phyloP scores from a whole-genome alignment of 345 rosid genomes.

The Chamaenerion angustifolium region DNA sequence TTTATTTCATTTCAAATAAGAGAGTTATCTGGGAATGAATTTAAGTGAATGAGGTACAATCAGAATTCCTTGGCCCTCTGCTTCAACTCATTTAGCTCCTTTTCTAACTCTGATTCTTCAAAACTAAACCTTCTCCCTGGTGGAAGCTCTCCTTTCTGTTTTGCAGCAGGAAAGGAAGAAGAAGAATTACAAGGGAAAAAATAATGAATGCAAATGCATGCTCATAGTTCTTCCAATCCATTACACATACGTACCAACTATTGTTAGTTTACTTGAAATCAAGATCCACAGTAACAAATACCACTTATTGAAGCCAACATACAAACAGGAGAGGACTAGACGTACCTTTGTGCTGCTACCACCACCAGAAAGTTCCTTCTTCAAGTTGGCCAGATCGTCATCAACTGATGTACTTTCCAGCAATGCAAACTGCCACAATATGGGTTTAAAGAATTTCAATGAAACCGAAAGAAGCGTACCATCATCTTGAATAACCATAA shows the following conservation, averaged over 20 bases:
- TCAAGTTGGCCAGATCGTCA: conserved; percentile 51
- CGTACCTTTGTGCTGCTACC: conserved; percentile 32
- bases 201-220: too few relatives aligned
- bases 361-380: conserved; percentile 45
- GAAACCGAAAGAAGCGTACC: too few relatives aligned
- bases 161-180: too few relatives aligned
- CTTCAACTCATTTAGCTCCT: conserved; percentile 53
- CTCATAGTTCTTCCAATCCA: not conserved
- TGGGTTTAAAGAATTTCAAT: not conserved
- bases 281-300: not conserved
- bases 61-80: conserved; percentile 32
- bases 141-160: conserved; percentile 66
- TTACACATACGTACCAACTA: not conserved
- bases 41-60: not conserved
- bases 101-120: conserved; percentile 49
- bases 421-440: conserved; percentile 41
- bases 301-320: not conserved
- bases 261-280: not conserved
- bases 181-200: not conserved
- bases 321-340: not conserved
- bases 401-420: conserved; percentile 64
- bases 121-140: conserved; percentile 38
- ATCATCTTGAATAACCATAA: too few relatives aligned
- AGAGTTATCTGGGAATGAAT: too few relatives aligned
- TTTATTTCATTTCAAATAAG: too few relatives aligned